Evolutionary conservation across 176 grass and related monocot species (phyloP), one percentile per base, ranked within the genome.

Genomic region (Alloteropsis semialata): DNA sequence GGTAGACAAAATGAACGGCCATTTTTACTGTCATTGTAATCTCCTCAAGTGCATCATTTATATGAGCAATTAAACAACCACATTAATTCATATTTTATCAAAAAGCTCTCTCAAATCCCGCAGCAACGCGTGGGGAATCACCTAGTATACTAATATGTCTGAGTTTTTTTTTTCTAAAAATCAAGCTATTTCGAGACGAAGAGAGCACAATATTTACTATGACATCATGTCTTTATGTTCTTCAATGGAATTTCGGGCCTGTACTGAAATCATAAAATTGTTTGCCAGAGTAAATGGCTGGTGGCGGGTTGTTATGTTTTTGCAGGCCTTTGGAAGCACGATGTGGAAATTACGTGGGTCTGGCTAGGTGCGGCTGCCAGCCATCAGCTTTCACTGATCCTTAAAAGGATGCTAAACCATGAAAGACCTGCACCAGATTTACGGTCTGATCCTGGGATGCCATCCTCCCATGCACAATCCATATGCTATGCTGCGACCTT

Each of bases 371-470:
- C 93, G 6, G 56, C 83, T 58, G 10, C 76, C 64, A 98, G 93
- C 87, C 53, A 68, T 54, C 6, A 43, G 57, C 60, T 98, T 45
- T 98, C 93, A 2, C 3, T 67, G 8, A 19, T 72, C 63, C 84
- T 98, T 75, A 98, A 98, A 53, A 71, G 33, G 87, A 44, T 85
- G 84, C 43, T 98, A 22, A 95, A 95, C 81, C 93, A 95, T 68
- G 86, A 95, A 88, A 95, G 91, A 15, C 93, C 96, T 49, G 48
- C 72, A 0, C 55, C 91, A 33, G 93, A 82, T 78, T 53, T 96
- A 72, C 85, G 80, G 72, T 93, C 91, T 51, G 96, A 93, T 86
- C 96, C 93, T 76, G 96, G 93, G 81, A 96, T 98, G 96, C 96
- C 91, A 68, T 98, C 96, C 24, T 92, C 96, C 8, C 96, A 96